Evolutionary conservation across 192 early-diverging fungal species (phyloP).

Genomic region (Coemansia sp.): DNA sequence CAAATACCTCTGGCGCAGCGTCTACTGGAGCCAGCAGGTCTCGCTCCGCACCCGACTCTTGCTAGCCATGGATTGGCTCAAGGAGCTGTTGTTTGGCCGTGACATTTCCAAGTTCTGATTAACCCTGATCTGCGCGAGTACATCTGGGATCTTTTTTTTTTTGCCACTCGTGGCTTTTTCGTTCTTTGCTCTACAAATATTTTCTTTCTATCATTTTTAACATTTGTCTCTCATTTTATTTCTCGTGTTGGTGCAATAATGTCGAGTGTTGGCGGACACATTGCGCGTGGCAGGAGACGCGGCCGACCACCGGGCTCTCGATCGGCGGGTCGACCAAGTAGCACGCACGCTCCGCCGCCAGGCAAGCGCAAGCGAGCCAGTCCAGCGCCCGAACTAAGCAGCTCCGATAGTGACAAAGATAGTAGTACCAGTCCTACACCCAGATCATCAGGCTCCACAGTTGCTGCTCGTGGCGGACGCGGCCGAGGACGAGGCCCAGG

Average conservation of each 20-base stretch:
- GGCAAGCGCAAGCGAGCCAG: slow-evolving; percentile 6
- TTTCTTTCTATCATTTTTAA: slow-evolving; percentile 4
- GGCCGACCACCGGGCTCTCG: slow-evolving; percentile 47
- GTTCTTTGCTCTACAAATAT: background rate
- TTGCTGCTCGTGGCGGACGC: background rate
- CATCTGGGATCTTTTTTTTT: background rate
- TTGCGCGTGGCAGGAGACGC: slow-evolving; percentile 33
- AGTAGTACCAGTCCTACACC: background rate
- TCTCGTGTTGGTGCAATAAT: slow-evolving; percentile 6
- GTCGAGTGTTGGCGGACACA: slow-evolving; percentile 22
- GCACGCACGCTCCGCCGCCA: background rate
- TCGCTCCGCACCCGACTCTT: slow-evolving; percentile 78
- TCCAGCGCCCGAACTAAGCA: background rate
- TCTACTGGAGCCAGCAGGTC: slow-evolving; percentile 58
- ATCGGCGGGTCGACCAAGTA: background rate
- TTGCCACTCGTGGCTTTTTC: background rate
- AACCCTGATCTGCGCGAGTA: background rate
- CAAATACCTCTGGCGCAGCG: slow-evolving; percentile 56
- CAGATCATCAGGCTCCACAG: background rate
- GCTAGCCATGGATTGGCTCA: slow-evolving; percentile 88
- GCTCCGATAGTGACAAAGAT: background rate
- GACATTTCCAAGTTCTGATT: slow-evolving; percentile 67
- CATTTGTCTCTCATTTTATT: slow-evolving; percentile 1
- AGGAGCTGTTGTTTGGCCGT: slow-evolving; percentile 85
- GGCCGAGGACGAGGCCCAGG: slow-evolving; percentile 11